Conservation (phyloP, 2,329 filamentous ascomycete genomes). For the Fusarium equiseti region DNA sequence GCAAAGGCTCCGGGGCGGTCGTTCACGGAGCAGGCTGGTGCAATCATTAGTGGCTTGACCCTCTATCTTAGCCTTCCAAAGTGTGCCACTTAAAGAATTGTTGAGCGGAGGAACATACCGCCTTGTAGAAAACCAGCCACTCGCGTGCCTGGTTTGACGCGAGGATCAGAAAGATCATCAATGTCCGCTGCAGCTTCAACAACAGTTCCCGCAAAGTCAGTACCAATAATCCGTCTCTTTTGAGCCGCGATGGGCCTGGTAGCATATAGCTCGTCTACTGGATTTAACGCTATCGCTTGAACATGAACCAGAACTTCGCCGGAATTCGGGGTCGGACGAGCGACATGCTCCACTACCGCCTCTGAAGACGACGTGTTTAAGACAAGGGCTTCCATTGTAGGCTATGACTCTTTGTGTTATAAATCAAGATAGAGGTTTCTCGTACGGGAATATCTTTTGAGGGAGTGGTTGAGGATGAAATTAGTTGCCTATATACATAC, state of each 20-base stretch:
- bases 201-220: slow-evolving; percentile 56
- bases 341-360: slow-evolving; percentile 33
- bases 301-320: slow-evolving; percentile 44
- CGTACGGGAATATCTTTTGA: accelerated
- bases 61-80: too few species aligned
- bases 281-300: slow-evolving; percentile 46
- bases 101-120: slow-evolving; percentile 17
- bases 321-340: slow-evolving; percentile 16
- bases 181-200: slow-evolving; percentile 35
- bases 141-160: slow-evolving; percentile 46
- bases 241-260: slow-evolving; percentile 50
- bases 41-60: too few species aligned
- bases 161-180: slow-evolving; percentile 14
- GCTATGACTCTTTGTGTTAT: too few species aligned
- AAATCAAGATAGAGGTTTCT: neutral
- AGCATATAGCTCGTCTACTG: slow-evolving; percentile 52
- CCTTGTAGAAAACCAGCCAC: slow-evolving; percentile 60
- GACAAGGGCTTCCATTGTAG: slow-evolving; percentile 45
- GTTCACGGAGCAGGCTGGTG: slow-evolving; percentile 50
- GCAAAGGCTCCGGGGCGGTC: slow-evolving; percentile 60
- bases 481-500: too few species aligned
- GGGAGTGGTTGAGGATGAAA: too few species aligned
- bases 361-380: slow-evolving; percentile 3
- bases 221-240: slow-evolving; percentile 52
- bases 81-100: neutral